Evolutionary conservation across 176 grass and related monocot species (phyloP).

Genomic region (Ampelocalamus luodianensis): DNA sequence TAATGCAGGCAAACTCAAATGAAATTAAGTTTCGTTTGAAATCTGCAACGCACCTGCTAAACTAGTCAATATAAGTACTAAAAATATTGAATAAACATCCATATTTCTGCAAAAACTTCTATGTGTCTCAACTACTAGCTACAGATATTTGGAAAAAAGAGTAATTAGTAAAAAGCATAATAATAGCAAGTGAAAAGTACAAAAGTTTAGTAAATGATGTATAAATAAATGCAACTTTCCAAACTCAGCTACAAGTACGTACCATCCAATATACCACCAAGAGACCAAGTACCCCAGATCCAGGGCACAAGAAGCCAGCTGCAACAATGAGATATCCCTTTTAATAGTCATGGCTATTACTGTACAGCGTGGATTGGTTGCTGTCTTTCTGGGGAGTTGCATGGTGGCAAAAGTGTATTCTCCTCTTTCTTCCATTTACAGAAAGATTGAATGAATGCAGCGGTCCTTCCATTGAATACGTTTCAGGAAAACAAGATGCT

Average conservation of each 20-base stretch:
- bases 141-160: background rate
- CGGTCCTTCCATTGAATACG: slow-evolving; percentile 6
- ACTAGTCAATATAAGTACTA: background rate
- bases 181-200: background rate
- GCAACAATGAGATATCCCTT: background rate
- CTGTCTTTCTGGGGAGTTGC: background rate
- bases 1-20: background rate
- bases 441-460: background rate
- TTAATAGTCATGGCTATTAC: background rate
- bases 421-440: slow-evolving; percentile 15
- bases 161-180: background rate
- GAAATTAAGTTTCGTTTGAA: background rate
- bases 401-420: background rate
- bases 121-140: background rate
- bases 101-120: background rate
- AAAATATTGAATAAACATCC: background rate
- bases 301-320: background rate
- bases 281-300: background rate
- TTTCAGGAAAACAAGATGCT: background rate
- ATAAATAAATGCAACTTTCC: background rate
- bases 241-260: background rate
- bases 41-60: background rate
- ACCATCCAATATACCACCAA: background rate
- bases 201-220: background rate
- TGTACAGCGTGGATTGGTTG: background rate